Evolutionary conservation across 345 rosid species (phyloP), one percentile per base, ranked within the genome.

Genomic region (Euphorbia tirucalli): DNA sequence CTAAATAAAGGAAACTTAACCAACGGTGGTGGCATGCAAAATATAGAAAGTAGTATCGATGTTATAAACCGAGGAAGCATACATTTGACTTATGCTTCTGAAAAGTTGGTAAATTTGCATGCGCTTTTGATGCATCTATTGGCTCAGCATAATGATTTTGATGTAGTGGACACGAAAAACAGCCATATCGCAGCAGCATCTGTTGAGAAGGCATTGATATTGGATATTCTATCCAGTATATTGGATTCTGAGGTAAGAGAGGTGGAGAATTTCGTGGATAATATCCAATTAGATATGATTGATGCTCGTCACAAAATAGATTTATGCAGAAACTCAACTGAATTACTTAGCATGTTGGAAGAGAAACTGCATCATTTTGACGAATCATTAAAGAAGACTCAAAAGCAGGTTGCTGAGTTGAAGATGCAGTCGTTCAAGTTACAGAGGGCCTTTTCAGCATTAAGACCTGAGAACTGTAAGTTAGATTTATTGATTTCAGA

Each of bases 181-280:
- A 72, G 79, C 39, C 43, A 63, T 73, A 61, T 83, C 58, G 79
- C 88, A 5, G 57, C 82, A 71, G 82, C 72, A 46, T 84, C 87
- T 10, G 72, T 84, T 66, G 92, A 87, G 79, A 89, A 88, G 84
- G 89, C 97, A 60, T 80, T 92, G 86, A 61, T 74, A 50, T 83
- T 83, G 81, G 97, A 92, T 82, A 85, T 92, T 32, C 83, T 89
- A 55, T 85, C 85, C 54, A 88, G 90, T 58, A 76, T 92, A 79
- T 75, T 95, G 71, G 99, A 87, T 81, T 90, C 97, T 0, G 92
- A 90, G 86, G 78, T 90, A 70, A 85, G 82, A 71, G 93, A 83
- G 77, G 89, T 92, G 82, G 92, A 88, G 76, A 73, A 73, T 75
- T 90, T 88, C 82, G 77, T 92, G 81, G 84, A 81, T 79, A 62